A percentile compares a stretch with the other conserved stretches of the same genome.
Conservation (phyloP, 2,329 filamentous ascomycete genomes). For the Tolypocladium paradoxum region DNA sequence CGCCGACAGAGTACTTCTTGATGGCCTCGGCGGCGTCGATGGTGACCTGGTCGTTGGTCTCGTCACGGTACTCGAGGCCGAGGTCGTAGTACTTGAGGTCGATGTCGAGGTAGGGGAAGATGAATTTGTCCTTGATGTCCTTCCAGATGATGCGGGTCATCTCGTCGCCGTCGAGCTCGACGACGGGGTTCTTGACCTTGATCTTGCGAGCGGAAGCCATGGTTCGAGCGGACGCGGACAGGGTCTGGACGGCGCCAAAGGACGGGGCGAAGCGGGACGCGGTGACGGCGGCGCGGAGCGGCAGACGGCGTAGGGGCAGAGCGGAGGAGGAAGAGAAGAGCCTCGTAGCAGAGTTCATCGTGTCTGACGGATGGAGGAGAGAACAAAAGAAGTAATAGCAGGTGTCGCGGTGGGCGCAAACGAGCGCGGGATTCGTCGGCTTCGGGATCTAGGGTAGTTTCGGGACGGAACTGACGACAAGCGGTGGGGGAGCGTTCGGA, state of each 20-base stretch:
- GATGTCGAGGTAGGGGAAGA: slow-evolving; percentile 89
- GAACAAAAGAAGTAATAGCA: not conserved
- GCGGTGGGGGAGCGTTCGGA: not conserved
- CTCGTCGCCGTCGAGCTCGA: slow-evolving; percentile 90
- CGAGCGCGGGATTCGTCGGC: slow-evolving; percentile 3
- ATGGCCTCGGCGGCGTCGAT: slow-evolving; percentile 92
- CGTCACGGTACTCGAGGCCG: slow-evolving; percentile 85
- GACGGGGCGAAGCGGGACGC: slow-evolving; percentile 29
- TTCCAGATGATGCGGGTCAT: slow-evolving; percentile 99
- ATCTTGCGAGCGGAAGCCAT: slow-evolving; percentile 68
- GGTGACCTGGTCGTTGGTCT: slow-evolving; percentile 95
- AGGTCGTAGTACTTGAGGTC: slow-evolving; percentile 98
- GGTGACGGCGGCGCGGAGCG: slow-evolving; percentile 15
- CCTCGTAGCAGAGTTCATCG: slow-evolving; percentile 18
- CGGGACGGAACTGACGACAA: not conserved
- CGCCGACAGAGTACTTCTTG: slow-evolving; percentile 96
- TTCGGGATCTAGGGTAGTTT: not conserved
- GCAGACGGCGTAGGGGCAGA: slow-evolving; percentile 16
- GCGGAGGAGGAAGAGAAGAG: slow-evolving; percentile 18
- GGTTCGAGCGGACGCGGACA: slow-evolving; percentile 56
- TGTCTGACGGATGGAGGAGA: slow-evolving; percentile 2
- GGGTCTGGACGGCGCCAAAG: slow-evolving; percentile 32
- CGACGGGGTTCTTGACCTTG: slow-evolving; percentile 98
- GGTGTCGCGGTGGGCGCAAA: not conserved
- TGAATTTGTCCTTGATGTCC: slow-evolving; percentile 98